Evolutionary conservation across 2,329 filamentous ascomycete genomes (phyloP), one percentile per base, ranked within the genome.

Genomic region (Talaromyces sp.): DNA sequence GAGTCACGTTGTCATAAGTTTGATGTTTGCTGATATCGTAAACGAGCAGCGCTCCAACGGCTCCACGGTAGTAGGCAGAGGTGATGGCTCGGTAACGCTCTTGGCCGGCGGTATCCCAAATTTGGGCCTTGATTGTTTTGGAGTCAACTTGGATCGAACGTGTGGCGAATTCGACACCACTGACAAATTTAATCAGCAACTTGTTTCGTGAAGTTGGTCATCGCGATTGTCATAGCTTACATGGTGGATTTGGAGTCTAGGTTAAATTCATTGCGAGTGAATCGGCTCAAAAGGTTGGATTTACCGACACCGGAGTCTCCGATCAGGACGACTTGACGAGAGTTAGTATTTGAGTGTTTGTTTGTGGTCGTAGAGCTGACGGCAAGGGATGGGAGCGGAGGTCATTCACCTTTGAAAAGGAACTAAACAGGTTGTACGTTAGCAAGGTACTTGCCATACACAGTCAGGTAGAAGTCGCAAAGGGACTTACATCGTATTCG

Each of bases 1-100:
- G 87, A 69, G 92, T 97, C 73, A 99, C 95, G 77, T 98, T 98
- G 82, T 98, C 93, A 80, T 97, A 98, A 69, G 95, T 98, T 82
- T 96, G 92, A 80, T 97, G 92, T 86, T 98, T 98, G 89, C 91
- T 96, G 80, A 98, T 98, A 79, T 99, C 93, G 83, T 99, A 99
- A 75, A 99, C 95, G 68, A 99, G 91, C 65, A 99, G 88, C 67
- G 95, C 95, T 72, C 95, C 95, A 63, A 99, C 95, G 61, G 95
- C 96, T 73, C 95, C 96, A 73, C 95, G 90, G 82, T 99, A 99
- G 84, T 99, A 99, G 70, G 95, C 95, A 65, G 95, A 97, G 71
- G 95, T 99, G 79, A 99, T 99, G 77, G 95, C 95, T 77, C 96
- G 91, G 84, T 98, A 99, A 78, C 95, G 90, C 82, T 99, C 95